These are phyloP conservation scores for Ananas comosus DNA, from an alignment of 176 grass and related monocot species.

Conservation along the genomic window DNA sequence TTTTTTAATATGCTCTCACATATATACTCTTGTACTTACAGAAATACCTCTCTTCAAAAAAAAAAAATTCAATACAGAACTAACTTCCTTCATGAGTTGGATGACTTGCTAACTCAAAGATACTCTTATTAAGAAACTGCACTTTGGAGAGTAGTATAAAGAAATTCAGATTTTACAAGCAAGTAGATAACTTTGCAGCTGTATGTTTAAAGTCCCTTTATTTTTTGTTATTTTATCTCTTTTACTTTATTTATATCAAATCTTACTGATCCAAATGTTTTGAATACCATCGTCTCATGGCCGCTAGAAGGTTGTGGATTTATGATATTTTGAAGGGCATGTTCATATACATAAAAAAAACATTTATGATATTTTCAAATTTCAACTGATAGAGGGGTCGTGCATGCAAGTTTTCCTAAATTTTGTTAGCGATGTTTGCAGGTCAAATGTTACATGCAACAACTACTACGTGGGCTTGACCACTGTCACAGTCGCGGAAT, in stretches of 20 bases:
- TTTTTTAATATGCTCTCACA: too few species aligned
- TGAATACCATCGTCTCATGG: too few species aligned
- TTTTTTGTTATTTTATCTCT: neutral
- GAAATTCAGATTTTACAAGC: neutral
- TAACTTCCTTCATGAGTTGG: too few species aligned
- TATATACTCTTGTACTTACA: neutral
- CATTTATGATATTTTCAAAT: neutral
- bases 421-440: conserved; percentile 21
- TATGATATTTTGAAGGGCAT: neutral
- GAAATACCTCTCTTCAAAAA: too few species aligned
- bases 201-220: neutral
- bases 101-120: too few species aligned
- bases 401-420: neutral
- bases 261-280: neutral
- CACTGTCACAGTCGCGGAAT: conserved; percentile 88
- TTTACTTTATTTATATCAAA: neutral
- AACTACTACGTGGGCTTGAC: conserved; percentile 84
- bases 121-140: too few species aligned
- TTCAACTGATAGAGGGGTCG: neutral
- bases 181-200: neutral
- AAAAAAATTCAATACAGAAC: too few species aligned
- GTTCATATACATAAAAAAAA: neutral
- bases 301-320: too few species aligned
- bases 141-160: neutral
- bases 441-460: conserved; percentile 99